Conservation (phyloP, 768 basidiomycete species). For the Cytidiella melzeri region DNA sequence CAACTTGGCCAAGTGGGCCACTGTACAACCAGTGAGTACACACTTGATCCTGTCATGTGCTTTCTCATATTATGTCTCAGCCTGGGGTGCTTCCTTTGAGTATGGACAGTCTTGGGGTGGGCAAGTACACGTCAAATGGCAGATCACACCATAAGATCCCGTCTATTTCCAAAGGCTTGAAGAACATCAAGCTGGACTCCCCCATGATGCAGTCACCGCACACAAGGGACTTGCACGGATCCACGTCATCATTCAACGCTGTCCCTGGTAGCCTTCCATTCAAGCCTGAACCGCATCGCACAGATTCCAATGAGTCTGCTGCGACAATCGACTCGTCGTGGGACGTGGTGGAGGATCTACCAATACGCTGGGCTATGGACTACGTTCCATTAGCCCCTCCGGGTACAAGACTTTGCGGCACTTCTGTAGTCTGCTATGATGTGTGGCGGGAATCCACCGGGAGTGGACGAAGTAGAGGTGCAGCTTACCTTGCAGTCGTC, state of each 20-base stretch:
- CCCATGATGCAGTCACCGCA: slow-evolving; percentile 21
- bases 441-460: slow-evolving; percentile 58
- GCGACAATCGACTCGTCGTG: slow-evolving; percentile 25
- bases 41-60: background rate
- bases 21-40: slow-evolving; percentile 53
- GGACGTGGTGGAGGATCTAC: slow-evolving; percentile 71
- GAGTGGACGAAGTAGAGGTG: slow-evolving; percentile 37
- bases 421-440: slow-evolving; percentile 59
- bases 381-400: slow-evolving; percentile 70
- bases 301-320: slow-evolving; percentile 14
- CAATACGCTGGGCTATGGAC: slow-evolving; percentile 83
- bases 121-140: slow-evolving; percentile 29
- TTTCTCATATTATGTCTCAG: background rate
- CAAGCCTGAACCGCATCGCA: slow-evolving; percentile 33
- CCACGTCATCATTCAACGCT: background rate
- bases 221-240: background rate
- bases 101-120: slow-evolving; percentile 42
- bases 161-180: slow-evolving; percentile 58
- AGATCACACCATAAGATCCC: slow-evolving; percentile 42
- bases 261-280: slow-evolving; percentile 16
- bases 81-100: slow-evolving; percentile 60
- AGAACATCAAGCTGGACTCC: slow-evolving; percentile 46
- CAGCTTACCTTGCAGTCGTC: slow-evolving; percentile 62
- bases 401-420: slow-evolving; percentile 55
- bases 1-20: slow-evolving; percentile 70